phyloP scores from a whole-genome alignment of 139 green algal genomes.

The Medakamo hakoo region DNA sequence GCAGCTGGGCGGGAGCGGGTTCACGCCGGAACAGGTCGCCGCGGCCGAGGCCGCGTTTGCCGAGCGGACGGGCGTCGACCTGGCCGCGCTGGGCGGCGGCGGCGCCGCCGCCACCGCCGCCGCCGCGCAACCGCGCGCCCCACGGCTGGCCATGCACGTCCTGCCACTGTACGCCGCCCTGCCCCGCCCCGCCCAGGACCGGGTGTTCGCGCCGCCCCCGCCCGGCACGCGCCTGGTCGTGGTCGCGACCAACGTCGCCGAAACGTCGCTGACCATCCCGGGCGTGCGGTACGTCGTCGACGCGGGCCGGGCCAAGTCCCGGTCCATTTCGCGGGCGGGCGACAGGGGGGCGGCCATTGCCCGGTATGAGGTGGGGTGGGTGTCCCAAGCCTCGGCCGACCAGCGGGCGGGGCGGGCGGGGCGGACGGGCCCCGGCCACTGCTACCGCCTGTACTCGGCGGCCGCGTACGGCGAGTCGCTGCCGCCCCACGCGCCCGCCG shows the following conservation, averaged over 20 bases:
- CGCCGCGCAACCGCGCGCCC: not conserved
- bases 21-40: conserved; percentile 54
- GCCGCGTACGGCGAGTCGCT: conserved; percentile 84
- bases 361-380: conserved; percentile 64
- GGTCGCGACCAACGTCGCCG: conserved; percentile 94
- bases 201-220: conserved; percentile 59
- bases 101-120: not conserved
- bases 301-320: conserved; percentile 66
- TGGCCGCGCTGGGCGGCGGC: not conserved
- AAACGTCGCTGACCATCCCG: conserved; percentile 96
- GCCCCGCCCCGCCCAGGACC: conserved; percentile 34
- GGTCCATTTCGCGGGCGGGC: conserved; percentile 22
- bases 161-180: conserved; percentile 94
- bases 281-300: conserved; percentile 82
- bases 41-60: conserved; percentile 44
- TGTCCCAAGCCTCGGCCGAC: conserved; percentile 66
- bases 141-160: conserved; percentile 43
- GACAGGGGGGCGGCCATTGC: conserved; percentile 21
- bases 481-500: conserved; percentile 50
- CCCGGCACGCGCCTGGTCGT: conserved; percentile 68
- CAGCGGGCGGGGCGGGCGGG: conserved; percentile 84
- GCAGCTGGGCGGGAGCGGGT: conserved; percentile 46
- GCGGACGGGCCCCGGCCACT: conserved; percentile 81
- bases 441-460: conserved; percentile 56
- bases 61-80: not conserved